Percentiles rank a stretch among this genome's conserved stretches.
These are phyloP conservation scores for Zygoascus tannicola DNA, from an alignment of 805 yeast species.

Conservation along the genomic window DNA sequence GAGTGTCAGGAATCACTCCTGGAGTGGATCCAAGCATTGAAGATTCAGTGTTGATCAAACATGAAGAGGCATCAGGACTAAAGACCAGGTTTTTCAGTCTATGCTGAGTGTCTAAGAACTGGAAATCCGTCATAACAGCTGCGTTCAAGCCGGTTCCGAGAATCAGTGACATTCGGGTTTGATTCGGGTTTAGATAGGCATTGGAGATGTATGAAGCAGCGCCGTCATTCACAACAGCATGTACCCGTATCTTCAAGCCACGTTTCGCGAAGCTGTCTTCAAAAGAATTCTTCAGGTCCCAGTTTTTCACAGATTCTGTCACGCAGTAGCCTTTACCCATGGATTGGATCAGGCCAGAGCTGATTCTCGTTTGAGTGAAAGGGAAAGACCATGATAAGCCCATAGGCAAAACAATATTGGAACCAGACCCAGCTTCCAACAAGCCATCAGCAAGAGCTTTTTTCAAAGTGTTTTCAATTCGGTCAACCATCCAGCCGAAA, in stretches of 20 bases:
- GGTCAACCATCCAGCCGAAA: conserved; percentile 26
- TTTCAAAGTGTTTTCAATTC: conserved; percentile 15
- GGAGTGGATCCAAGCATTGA: conserved; percentile 71
- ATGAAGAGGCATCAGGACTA: conserved; percentile 4
- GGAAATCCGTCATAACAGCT: conserved; percentile 52
- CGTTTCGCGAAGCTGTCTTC: conserved; percentile 51
- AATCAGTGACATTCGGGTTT: conserved; percentile 69
- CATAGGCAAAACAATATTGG: conserved; percentile 8
- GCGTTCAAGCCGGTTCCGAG: conserved; percentile 91
- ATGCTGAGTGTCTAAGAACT: conserved; percentile 45
- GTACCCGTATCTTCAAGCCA: conserved; percentile 47
- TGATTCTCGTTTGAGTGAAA: conserved; percentile 18
- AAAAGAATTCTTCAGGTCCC: conserved; percentile 63
- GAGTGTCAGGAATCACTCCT: conserved; percentile 64
- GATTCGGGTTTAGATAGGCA: conserved; percentile 43
- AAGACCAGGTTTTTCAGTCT: conserved; percentile 33
- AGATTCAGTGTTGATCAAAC: conserved; percentile 85
- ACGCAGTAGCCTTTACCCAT: conserved; percentile 71
- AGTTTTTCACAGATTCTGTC: conserved; percentile 55
- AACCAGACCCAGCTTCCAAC: not conserved
- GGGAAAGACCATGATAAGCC: conserved; percentile 32
- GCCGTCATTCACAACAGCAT: conserved; percentile 83
- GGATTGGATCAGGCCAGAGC: conserved; percentile 19
- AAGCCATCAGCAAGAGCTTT: conserved; percentile 1
- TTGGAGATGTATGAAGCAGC: conserved; percentile 78